Evolutionary conservation across 1,139 yeast species (phyloP), one percentile per base, ranked within the genome.

Genomic region (Pneumocystis carinii): DNA sequence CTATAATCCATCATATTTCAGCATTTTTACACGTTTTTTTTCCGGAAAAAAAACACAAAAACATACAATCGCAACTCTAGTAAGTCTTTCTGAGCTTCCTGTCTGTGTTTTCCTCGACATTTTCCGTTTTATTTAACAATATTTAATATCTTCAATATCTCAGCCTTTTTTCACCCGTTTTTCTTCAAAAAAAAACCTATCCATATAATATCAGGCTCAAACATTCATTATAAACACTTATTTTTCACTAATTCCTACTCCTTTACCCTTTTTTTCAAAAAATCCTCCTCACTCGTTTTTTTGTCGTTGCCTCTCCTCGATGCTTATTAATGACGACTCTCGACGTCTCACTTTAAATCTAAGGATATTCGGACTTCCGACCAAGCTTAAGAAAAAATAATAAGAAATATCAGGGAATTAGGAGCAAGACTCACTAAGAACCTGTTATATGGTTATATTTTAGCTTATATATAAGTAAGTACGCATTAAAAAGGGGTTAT

Each of bases 21-120:
- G 8, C 4, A 39, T n/a, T 24, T 48, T 48, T 37, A 14, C n/a
- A 3, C 10, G 4, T 5, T 48, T 5, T 39, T 39, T 39, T 39
- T 39, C 3, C 35, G 17, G n/a, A 3, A 32, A 12, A 59, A 17
- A 10, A 24, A 57, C 62, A 36, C 59, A 66, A 68, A 68, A 82
- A 66, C 85, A 84, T 75, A 92, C 95, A 76, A 92, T 90, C 69
- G 98, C 97, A 75, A 92, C 90, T 85, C 95, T 89, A 38, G 86
- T 61, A 27, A 61, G 61, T 6, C 24, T 48, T 15, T 24, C 55
- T 10, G 55, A 12, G 14, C 32, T 48, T 12, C 6, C 55, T 12
- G 1, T 48, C 10, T 48, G 55, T 48, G 15, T 12, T 48, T 48
- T 48, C 27, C 24, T 48, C 14, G 55, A 48, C 55, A 48, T 48